Percentiles rank a stretch among this genome's conserved stretches.
Conservation (phyloP, 2,329 filamentous ascomycete genomes). For the Xylariaceae sp. region DNA sequence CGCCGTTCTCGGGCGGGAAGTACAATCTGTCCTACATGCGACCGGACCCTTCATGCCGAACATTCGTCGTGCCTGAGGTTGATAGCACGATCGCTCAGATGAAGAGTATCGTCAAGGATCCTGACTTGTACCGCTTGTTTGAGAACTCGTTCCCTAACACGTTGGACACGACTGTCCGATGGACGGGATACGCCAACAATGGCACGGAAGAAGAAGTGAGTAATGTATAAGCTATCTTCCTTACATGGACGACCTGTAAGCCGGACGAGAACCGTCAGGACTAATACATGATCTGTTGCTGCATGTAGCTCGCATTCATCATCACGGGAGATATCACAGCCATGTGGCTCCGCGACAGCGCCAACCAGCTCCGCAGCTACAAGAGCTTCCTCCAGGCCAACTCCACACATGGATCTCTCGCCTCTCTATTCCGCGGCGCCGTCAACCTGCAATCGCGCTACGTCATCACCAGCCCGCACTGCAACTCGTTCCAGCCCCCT, state of each 20-base stretch:
- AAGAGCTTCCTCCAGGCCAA: constrained; percentile 57
- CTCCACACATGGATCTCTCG: constrained; percentile 53
- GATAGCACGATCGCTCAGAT: constrained; percentile 72
- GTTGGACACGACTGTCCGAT: constrained; percentile 67
- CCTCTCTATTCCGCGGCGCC: constrained; percentile 66
- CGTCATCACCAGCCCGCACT: constrained; percentile 69
- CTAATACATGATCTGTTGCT: no score
- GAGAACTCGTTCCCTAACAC: constrained; percentile 72
- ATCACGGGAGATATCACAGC: constrained; percentile 88
- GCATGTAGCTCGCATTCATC: constrained; percentile 63
- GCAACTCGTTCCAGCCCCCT: constrained; percentile 92
- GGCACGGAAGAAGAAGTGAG: constrained; percentile 60
- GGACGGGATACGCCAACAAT: constrained; percentile 58
- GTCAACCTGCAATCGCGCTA: constrained; percentile 76
- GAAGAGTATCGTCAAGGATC: constrained; percentile 66
- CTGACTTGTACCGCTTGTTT: constrained; percentile 69
- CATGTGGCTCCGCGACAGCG: constrained; percentile 88
- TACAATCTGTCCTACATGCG: constrained; percentile 77
- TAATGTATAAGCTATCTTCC: no score
- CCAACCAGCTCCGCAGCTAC: constrained; percentile 75
- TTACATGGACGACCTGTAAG: no score
- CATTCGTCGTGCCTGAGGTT: constrained; percentile 71
- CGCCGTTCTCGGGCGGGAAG: constrained; percentile 72
- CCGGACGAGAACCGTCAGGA: no score
- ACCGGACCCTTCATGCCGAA: constrained; percentile 71